These are phyloP conservation scores for Saitozyma podzolica DNA, from an alignment of 768 basidiomycete species.

Conservation along the genomic window DNA sequence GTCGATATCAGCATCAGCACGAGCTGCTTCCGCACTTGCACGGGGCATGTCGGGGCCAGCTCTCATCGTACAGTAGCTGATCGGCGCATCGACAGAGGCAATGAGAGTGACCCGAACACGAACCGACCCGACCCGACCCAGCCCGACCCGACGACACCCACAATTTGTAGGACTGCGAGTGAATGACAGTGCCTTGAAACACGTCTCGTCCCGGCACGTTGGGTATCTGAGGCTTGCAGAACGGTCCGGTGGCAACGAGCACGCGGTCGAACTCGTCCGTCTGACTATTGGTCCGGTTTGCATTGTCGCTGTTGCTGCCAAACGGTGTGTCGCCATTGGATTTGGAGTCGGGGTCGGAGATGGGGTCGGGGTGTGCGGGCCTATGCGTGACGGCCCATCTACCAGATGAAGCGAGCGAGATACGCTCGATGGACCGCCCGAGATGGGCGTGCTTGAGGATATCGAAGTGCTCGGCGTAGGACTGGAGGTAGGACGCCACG, in stretches of 20 bases:
- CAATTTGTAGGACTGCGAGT: constrained; percentile 18
- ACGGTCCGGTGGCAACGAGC: constrained; percentile 14
- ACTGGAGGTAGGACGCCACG: constrained; percentile 6
- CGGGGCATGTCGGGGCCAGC: no score
- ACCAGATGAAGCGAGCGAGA: no score
- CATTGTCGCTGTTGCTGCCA: no score
- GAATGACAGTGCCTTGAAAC: constrained; percentile 8
- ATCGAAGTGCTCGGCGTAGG: constrained; percentile 14
- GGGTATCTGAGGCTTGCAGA: constrained; percentile 2
- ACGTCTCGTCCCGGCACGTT: background rate
- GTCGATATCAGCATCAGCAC: no score
- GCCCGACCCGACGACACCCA: background rate
- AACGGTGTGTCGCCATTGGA: no score
- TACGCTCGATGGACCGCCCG: background rate
- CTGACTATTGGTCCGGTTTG: background rate
- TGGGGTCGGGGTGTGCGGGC: no score
- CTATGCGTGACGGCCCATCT: no score
- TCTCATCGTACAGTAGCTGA: no score
- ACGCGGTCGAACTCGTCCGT: constrained; percentile 12
- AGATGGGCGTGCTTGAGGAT: constrained; percentile 7
- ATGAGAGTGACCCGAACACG: no score
- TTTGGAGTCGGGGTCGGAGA: no score
- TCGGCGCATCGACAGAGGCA: no score
- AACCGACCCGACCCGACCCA: background rate
- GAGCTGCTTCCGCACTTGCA: background rate